phyloP scores from a whole-genome alignment of 1,284 basidiomycete species.

The Hypsizygus ulmarius region DNA sequence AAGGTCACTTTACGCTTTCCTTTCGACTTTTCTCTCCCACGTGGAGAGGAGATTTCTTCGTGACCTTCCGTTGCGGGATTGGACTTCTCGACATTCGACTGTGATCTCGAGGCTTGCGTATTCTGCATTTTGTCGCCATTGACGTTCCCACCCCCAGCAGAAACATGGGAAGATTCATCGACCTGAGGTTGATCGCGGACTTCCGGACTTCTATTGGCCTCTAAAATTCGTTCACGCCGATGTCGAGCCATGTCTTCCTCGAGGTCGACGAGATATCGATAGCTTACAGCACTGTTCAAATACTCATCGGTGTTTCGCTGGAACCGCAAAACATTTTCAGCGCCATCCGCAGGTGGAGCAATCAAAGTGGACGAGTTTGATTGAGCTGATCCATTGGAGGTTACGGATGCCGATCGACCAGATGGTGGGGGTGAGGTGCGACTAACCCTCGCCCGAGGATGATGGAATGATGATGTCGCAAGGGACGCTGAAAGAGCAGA shows the following conservation, averaged over 20 bases:
- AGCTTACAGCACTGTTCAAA: conserved; percentile 66
- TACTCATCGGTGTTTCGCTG: conserved; percentile 58
- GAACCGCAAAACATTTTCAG: conserved; percentile 42
- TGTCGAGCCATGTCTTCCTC: conserved; percentile 54
- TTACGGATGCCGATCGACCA: conserved; percentile 21
- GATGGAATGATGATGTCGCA: conserved; percentile 56
- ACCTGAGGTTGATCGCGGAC: conserved; percentile 19
- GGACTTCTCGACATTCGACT: conserved; percentile 12
- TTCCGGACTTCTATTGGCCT: conserved; percentile 20
- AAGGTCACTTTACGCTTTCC: conserved; percentile 73
- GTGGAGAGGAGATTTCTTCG: conserved; percentile 20
- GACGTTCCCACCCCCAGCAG: conserved; percentile 15
- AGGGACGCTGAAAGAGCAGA: conserved; percentile 73
- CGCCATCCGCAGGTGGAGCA: conserved; percentile 25
- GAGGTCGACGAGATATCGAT: conserved; percentile 57
- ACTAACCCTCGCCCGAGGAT: conserved; percentile 37
- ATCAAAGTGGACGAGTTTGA: conserved; percentile 34
- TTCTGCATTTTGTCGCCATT: conserved; percentile 25
- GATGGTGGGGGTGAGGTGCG: conserved; percentile 26
- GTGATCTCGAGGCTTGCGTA: conserved; percentile 19
- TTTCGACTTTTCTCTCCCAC: conserved; percentile 37
- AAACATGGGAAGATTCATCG: conserved; percentile 19
- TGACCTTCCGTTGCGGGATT: conserved; percentile 18
- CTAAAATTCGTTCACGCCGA: conserved; percentile 21
- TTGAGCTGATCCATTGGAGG: conserved; percentile 21